Conservation (phyloP, 2,329 filamentous ascomycete species). For the Aspergillus luchuensis region DNA sequence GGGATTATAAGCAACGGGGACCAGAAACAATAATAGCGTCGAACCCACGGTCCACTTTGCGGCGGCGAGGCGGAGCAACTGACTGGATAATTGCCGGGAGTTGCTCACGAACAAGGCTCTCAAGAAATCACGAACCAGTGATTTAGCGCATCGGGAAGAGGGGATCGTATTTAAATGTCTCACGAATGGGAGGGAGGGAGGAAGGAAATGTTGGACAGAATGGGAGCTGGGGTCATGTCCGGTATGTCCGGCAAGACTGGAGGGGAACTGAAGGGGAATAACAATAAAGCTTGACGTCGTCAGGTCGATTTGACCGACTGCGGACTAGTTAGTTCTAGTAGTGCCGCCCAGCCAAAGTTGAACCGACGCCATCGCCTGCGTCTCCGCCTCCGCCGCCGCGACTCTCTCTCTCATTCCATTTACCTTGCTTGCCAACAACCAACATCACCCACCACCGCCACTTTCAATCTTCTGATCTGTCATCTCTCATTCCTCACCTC, state of each 20-base stretch:
- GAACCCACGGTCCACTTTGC: constrained; percentile 9
- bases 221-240: not conserved
- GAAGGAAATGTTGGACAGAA: not conserved
- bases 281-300: not conserved
- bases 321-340: not conserved
- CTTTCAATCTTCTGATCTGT: not conserved
- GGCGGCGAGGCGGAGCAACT: constrained; percentile 5
- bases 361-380: not conserved
- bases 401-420: not conserved
- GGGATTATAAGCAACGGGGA: not conserved
- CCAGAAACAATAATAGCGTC: constrained; percentile 2
- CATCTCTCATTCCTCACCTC: constrained; percentile 6
- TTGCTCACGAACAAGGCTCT: not conserved
- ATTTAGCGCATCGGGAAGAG: not conserved
- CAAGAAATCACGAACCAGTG: not conserved
- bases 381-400: not conserved
- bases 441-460: not conserved
- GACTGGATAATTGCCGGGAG: not conserved
- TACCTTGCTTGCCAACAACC: not conserved
- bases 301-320: not conserved
- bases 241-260: not conserved
- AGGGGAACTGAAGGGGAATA: not conserved
- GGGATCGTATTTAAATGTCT: not conserved
- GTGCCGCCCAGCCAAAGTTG: not conserved
- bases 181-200: not conserved